Percentiles rank a stretch among this genome's conserved stretches.
Conservation (phyloP, 1,139 yeast genomes). For the Pichia sp. region DNA sequence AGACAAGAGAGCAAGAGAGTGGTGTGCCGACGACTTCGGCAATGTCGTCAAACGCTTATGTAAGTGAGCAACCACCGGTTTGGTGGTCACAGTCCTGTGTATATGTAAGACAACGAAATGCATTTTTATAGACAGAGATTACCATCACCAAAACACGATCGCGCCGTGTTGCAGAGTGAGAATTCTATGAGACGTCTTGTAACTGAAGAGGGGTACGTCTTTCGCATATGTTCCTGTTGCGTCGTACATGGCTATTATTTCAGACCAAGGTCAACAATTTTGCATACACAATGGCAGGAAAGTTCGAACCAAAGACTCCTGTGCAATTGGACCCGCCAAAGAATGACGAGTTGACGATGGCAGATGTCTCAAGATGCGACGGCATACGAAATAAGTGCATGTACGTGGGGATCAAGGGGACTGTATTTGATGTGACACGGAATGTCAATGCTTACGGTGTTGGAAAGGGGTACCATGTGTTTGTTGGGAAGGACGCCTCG, state of each 20-base stretch:
- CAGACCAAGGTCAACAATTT: too few relatives aligned
- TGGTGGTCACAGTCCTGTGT: too few relatives aligned
- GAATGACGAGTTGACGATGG: slow-evolving; percentile 29
- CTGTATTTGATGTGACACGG: slow-evolving; percentile 68
- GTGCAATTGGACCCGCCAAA: slow-evolving; percentile 48
- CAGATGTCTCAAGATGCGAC: slow-evolving; percentile 13
- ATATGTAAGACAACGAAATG: too few relatives aligned
- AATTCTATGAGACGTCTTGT: too few relatives aligned
- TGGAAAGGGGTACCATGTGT: slow-evolving; percentile 64
- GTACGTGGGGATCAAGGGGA: slow-evolving; percentile 72
- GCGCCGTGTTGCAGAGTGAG: too few relatives aligned
- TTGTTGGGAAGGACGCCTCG: slow-evolving; percentile 76
- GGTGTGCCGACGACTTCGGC: slow-evolving; percentile 53
- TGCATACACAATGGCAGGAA: slow-evolving; percentile 1
- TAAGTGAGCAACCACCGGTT: neutral
- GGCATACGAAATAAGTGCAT: slow-evolving; percentile 27
- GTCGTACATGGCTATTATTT: too few relatives aligned
- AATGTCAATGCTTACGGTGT: slow-evolving; percentile 69
- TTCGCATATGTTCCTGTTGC: too few relatives aligned
- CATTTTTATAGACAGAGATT: too few relatives aligned
- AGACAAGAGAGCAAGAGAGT: slow-evolving; percentile 55
- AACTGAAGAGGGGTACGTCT: too few relatives aligned
- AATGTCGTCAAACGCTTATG: slow-evolving; percentile 36
- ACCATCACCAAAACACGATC: too few relatives aligned
- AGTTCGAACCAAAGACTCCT: slow-evolving; percentile 46